Conservation (phyloP, 768 basidiomycete species). For the Boletellus emodensis region DNA sequence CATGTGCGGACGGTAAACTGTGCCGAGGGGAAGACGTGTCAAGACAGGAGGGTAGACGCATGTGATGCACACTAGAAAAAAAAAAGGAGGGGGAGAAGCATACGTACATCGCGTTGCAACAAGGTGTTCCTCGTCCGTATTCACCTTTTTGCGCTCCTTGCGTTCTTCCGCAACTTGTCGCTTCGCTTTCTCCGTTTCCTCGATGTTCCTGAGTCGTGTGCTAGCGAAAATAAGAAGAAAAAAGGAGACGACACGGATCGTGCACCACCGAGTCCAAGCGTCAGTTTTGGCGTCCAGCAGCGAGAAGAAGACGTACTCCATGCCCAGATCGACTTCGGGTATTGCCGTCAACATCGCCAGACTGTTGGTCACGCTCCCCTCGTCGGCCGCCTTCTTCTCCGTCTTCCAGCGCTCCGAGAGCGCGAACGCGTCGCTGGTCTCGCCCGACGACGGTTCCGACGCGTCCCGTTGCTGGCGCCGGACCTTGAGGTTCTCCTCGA, state of each 20-base stretch:
- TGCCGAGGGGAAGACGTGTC: too few relatives aligned
- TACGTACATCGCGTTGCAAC: constrained; percentile 81
- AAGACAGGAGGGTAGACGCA: too few relatives aligned
- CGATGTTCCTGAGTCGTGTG: constrained; percentile 88
- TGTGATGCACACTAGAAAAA: too few relatives aligned
- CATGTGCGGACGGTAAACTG: constrained; percentile 83
- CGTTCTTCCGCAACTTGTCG: constrained; percentile 74
- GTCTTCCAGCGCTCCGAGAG: constrained; percentile 63
- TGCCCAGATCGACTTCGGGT: constrained; percentile 96
- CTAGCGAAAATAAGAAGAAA: constrained; percentile 35
- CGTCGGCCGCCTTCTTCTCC: constrained; percentile 59
- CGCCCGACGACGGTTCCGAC: constrained; percentile 40
- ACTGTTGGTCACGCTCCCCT: constrained; percentile 91
- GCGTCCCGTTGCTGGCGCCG: constrained; percentile 55
- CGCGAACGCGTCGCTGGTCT: constrained; percentile 72
- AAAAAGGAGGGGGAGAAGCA: background rate
- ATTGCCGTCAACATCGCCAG: constrained; percentile 96
- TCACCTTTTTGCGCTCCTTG: constrained; percentile 50
- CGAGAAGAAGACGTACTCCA: constrained; percentile 72
- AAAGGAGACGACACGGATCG: too few relatives aligned
- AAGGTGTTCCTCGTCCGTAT: constrained; percentile 76
- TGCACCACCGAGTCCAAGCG: too few relatives aligned
- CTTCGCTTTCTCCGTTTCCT: constrained; percentile 96
- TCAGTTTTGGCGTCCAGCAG: too few relatives aligned
- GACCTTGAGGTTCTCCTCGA: constrained; percentile 87